These are phyloP conservation scores for Sugiyamaella xylanicola DNA, from an alignment of 1,139 yeast species.

Conservation along the genomic window DNA sequence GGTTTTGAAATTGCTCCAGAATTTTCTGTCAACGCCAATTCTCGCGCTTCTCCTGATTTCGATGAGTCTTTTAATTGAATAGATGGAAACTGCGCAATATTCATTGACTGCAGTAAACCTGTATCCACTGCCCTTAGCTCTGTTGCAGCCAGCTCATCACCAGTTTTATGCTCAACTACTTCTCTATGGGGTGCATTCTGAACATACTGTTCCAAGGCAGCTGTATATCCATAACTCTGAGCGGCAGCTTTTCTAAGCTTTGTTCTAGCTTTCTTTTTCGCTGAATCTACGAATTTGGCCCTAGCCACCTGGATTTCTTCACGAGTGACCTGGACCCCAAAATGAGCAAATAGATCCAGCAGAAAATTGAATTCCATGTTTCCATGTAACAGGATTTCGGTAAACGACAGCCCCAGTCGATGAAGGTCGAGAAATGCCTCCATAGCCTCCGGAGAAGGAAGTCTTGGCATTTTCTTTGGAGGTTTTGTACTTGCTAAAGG, in stretches of 20 bases:
- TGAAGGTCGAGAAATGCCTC: conserved; percentile 35
- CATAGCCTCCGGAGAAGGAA: conserved; percentile 10
- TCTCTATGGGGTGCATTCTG: no score
- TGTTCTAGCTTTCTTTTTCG: background rate
- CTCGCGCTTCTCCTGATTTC: no score
- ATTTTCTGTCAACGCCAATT: no score
- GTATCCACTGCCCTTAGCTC: no score
- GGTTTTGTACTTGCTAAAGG: background rate
- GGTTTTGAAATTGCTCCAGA: no score
- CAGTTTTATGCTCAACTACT: no score
- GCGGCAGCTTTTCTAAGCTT: background rate
- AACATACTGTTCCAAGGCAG: background rate
- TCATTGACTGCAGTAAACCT: no score
- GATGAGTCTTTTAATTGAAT: no score
- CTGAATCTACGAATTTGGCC: background rate
- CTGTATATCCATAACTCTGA: background rate
- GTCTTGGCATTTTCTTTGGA: background rate
- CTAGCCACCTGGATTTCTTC: conserved; percentile 2
- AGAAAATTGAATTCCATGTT: conserved; percentile 29
- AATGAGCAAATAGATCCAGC: conserved; percentile 28
- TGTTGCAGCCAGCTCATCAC: no score
- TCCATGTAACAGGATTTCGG: conserved; percentile 35
- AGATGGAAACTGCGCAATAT: no score
- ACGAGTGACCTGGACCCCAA: conserved; percentile 24
- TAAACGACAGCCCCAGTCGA: conserved; percentile 36